Base-by-base conservation (phyloP, 1,284 basidiomycete genomes). In the Irpex sp. region DNA sequence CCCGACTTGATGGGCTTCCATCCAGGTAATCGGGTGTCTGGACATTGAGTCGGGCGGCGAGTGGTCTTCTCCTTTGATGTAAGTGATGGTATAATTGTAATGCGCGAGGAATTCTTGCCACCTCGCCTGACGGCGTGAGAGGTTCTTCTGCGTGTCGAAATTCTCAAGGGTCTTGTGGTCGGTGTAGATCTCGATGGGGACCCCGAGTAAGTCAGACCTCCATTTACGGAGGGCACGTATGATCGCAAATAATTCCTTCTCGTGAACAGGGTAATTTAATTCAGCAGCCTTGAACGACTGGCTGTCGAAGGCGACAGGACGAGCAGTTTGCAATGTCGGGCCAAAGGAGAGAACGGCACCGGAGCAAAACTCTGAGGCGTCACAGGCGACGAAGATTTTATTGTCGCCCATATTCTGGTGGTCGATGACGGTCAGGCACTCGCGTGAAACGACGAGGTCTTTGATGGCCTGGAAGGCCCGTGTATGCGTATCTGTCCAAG, bases 381-480 rank as follows among this genome's bases (percentile, higher is more conserved):
- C 69, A 1, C 62, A 67, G n/a, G 67, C 66, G 4, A 75, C 49
- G 51, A 69, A 75, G 35, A 75, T 70, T 3, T 65, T 56, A 39
- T 74, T 67, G 11, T 65, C 43, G 11, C 65, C 65, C 70, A 8
- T 67, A 19, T 75, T 64, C 0, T 74, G 61, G 50, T 80, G 76
- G 59, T 78, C 68, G 33, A 74, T 75, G 0, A 67, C 70, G 0
- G 75, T 76, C 9, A 75, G 65, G 64, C 72, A 74, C 2, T 71
- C 70, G 0, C 57, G 50, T 47, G 64, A 66, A 1, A 61, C 60
- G 1, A 75, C 74, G 0, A 81, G 63, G 0, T 9, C 0, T 58
- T 82, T 82, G 47, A 83, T 78, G 0, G 65, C 65, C 0, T 79
- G 65, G 55, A 83, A 82, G 0, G 78, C 78, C 0, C 0, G 0